Conservation (phyloP, 208 protist genomes). For the Acanthamoeba triangularis region DNA sequence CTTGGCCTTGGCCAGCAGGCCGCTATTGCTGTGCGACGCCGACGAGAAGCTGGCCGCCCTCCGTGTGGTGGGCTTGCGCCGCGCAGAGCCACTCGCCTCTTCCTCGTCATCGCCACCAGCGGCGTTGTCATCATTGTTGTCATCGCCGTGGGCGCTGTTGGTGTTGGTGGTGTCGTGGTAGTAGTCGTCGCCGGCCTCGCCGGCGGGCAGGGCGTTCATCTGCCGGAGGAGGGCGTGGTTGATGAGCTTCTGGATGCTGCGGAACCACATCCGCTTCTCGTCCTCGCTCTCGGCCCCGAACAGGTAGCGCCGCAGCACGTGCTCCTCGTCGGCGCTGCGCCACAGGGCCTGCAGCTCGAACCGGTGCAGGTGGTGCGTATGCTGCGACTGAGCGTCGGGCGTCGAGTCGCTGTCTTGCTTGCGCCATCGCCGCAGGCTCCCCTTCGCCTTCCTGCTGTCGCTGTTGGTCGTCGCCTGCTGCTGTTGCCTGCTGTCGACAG, state of each 20-base stretch:
- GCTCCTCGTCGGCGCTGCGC: neutral
- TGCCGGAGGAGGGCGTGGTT: slow-evolving; percentile 13
- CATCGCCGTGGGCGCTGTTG: too few species aligned
- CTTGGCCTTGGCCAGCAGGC: neutral
- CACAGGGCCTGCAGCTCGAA: slow-evolving; percentile 39
- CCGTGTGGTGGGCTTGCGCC: too few species aligned
- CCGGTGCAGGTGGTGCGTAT: neutral
- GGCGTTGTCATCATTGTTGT: too few species aligned
- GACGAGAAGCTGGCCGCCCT: neutral
- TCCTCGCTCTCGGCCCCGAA: neutral
- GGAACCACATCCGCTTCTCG: slow-evolving; percentile 31
- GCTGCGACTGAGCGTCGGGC: neutral
- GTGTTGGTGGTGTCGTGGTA: neutral
- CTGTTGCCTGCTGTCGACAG: neutral
- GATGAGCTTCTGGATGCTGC: slow-evolving; percentile 27
- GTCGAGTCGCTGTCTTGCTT: neutral
- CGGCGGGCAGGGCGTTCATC: neutral
- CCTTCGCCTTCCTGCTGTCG: neutral
- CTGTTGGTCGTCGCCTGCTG: neutral
- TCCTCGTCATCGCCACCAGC: too few species aligned
- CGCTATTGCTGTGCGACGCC: neutral
- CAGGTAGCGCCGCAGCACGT: neutral
- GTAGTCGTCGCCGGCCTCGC: neutral
- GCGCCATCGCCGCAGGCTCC: neutral
- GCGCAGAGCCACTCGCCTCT: too few species aligned